Evolutionary conservation across 495 filamentous ascomycete genomes (phyloP).

Genomic region (Pseudevernia furfuracea): DNA sequence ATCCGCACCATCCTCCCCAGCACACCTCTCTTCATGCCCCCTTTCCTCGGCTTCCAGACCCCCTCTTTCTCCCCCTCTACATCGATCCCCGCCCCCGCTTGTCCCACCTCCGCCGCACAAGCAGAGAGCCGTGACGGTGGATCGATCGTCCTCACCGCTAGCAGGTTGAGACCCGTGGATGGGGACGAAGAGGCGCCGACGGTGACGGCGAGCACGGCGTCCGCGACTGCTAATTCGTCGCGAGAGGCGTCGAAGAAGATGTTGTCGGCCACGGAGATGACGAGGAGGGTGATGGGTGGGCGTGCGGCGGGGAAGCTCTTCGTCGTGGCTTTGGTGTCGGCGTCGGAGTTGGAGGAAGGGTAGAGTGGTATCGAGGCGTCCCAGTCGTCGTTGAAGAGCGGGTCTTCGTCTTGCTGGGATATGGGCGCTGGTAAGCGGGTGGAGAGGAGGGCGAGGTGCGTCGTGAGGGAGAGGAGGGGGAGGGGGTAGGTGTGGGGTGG

Average conservation of each 20-base stretch:
- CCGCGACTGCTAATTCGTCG: conserved; percentile 88
- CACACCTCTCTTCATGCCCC: conserved; percentile 62
- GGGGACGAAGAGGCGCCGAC: conserved; percentile 36
- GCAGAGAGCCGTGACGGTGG: conserved; percentile 63
- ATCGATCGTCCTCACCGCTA: conserved; percentile 63
- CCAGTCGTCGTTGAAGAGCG: conserved; percentile 98
- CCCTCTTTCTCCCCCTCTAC: conserved; percentile 45
- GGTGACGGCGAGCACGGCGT: conserved; percentile 75
- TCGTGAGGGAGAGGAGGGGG: conserved; percentile 84
- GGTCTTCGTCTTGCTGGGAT: conserved; percentile 85
- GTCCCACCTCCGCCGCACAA: conserved; percentile 40
- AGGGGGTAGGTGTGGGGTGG: conserved; percentile 78
- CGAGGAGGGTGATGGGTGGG: conserved; percentile 82
- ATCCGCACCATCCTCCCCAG: conserved; percentile 60
- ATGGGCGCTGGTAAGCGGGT: conserved; percentile 76
- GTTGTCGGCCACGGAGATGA: conserved; percentile 76
- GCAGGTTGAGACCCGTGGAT: conserved; percentile 36
- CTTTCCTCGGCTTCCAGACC: conserved; percentile 71
- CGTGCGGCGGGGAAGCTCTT: conserved; percentile 26
- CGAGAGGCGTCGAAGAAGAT: conserved; percentile 88
- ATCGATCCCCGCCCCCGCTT: conserved; percentile 25
- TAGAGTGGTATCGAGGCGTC: conserved; percentile 71
- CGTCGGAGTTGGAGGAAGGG: conserved; percentile 35
- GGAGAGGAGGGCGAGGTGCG: conserved; percentile 87
- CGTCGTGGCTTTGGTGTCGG: neutral